Evolutionary conservation across 768 basidiomycete genomes (phyloP).

Genomic region (Sporobolomyces roseus): DNA sequence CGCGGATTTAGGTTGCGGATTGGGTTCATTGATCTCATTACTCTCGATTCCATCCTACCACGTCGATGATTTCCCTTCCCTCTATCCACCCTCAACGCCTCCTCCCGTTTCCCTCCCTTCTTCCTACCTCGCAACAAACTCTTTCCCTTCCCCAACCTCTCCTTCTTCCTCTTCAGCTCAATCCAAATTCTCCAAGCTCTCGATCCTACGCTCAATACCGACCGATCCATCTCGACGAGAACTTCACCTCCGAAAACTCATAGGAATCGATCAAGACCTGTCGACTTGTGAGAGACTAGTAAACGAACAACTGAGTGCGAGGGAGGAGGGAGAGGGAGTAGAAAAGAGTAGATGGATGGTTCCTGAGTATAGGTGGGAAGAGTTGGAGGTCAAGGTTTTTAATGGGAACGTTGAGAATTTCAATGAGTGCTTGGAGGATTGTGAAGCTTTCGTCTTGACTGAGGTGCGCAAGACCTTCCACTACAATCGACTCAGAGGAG

Average conservation of each 20-base stretch:
- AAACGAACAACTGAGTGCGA: conserved; percentile 41
- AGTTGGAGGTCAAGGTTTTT: conserved; percentile 58
- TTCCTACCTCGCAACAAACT: neutral
- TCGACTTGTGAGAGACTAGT: conserved; percentile 55
- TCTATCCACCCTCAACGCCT: conserved; percentile 44
- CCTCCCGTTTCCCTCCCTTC: conserved; percentile 22
- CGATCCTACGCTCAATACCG: conserved; percentile 37
- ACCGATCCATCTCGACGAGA: conserved; percentile 54
- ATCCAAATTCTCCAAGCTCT: conserved; percentile 29
- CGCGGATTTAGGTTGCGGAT: conserved; percentile 78
- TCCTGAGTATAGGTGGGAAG: conserved; percentile 60
- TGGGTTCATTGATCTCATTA: conserved; percentile 66
- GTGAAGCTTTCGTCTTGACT: conserved; percentile 54
- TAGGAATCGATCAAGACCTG: conserved; percentile 69
- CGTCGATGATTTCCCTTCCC: conserved; percentile 52
- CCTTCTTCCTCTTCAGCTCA: neutral
- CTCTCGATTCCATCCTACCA: conserved; percentile 73
- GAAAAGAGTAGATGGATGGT: conserved; percentile 8
- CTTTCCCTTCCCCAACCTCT: neutral
- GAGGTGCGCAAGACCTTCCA: conserved; percentile 10
- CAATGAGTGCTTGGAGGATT: conserved; percentile 63
- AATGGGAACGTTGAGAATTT: conserved; percentile 56
- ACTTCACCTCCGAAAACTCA: conserved; percentile 59
- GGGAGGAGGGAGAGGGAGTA: conserved; percentile 11
- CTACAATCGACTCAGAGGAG: no score